These are phyloP conservation scores for Cryptococcus hybrid DNA, from an alignment of 1,284 basidiomycete genomes.

Conservation along the genomic window DNA sequence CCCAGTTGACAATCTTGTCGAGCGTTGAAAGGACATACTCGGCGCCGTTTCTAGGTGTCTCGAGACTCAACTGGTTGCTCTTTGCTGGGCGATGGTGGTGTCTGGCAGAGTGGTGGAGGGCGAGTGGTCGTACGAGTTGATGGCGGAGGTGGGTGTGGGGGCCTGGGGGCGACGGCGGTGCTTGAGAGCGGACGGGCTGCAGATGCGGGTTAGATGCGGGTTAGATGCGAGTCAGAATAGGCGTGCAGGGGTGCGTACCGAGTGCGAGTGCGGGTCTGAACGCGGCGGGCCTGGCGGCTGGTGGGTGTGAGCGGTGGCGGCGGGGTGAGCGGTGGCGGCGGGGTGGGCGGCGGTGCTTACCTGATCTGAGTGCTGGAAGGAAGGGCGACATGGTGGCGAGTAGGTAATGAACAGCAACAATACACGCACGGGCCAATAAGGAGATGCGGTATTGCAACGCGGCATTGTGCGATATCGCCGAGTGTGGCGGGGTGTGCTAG, in stretches of 20 bases:
- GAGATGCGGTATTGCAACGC: too few relatives aligned
- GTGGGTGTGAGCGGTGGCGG: neutral
- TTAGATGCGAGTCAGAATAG: neutral
- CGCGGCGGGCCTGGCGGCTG: neutral
- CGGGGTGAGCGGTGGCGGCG: constrained; percentile 1
- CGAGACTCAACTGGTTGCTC: constrained; percentile 79
- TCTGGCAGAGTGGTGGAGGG: constrained; percentile 44
- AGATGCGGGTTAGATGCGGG: neutral
- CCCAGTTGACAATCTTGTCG: constrained; percentile 99
- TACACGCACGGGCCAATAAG: too few relatives aligned
- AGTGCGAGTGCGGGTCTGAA: constrained; percentile 35
- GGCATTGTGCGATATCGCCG: too few relatives aligned
- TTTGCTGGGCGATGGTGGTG: constrained; percentile 61
- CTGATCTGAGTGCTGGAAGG: constrained; percentile 32
- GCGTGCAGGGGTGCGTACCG: constrained; percentile 15
- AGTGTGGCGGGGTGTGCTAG: too few relatives aligned
- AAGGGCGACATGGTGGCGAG: constrained; percentile 27
- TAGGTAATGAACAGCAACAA: neutral
- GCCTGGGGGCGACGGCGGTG: constrained; percentile 30
- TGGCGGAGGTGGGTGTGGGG: constrained; percentile 25
- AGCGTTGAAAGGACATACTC: constrained; percentile 96
- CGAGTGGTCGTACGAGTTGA: constrained; percentile 25
- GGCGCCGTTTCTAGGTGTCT: constrained; percentile 84
- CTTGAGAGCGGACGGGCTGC: constrained; percentile 33
- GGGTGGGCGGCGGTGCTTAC: constrained; percentile 12